Evolutionary conservation across 228 moss, liverwort and hornwort genomes (phyloP).

Genomic region (Sphagnum magellanicum): DNA sequence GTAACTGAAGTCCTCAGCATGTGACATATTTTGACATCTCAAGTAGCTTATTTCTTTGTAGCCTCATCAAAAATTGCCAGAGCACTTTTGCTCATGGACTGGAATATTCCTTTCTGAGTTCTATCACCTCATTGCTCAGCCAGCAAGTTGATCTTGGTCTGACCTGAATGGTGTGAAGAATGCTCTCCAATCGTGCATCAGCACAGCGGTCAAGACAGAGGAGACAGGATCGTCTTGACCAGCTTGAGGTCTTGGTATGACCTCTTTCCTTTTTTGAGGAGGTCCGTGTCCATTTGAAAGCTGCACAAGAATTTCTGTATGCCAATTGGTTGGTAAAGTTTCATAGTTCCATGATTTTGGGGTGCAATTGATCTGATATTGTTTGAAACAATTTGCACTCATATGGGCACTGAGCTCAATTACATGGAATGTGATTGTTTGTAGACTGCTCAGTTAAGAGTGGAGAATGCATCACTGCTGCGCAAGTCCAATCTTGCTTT

Average conservation of each 20-base stretch:
- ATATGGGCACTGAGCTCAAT: too few species aligned
- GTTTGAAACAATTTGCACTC: background rate
- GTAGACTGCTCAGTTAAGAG: slow-evolving; percentile 73
- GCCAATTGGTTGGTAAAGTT: background rate
- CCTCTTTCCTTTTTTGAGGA: background rate
- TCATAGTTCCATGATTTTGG: background rate
- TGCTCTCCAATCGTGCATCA: slow-evolving; percentile 82
- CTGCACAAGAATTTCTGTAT: too few species aligned
- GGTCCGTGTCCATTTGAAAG: too few species aligned
- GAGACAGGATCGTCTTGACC: slow-evolving; percentile 71
- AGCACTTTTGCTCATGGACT: too few species aligned
- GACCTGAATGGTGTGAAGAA: slow-evolving; percentile 33
- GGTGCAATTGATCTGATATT: background rate
- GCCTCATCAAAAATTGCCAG: too few species aligned
- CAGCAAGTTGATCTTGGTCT: too few species aligned
- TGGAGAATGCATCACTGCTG: slow-evolving; percentile 56
- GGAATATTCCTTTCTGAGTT: too few species aligned
- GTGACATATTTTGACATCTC: too few species aligned
- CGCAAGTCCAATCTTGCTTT: slow-evolving; percentile 36
- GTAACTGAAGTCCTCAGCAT: too few species aligned
- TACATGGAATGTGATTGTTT: background rate
- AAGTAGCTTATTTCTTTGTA: too few species aligned
- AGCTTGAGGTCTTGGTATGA: slow-evolving; percentile 70
- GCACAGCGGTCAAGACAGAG: slow-evolving; percentile 77
- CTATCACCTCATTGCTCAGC: too few species aligned